A percentile compares a stretch with the other conserved stretches of the same genome.
phyloP scores from a whole-genome alignment of 108 stramenopile genomes.

The Cyclotella kingstonii region DNA sequence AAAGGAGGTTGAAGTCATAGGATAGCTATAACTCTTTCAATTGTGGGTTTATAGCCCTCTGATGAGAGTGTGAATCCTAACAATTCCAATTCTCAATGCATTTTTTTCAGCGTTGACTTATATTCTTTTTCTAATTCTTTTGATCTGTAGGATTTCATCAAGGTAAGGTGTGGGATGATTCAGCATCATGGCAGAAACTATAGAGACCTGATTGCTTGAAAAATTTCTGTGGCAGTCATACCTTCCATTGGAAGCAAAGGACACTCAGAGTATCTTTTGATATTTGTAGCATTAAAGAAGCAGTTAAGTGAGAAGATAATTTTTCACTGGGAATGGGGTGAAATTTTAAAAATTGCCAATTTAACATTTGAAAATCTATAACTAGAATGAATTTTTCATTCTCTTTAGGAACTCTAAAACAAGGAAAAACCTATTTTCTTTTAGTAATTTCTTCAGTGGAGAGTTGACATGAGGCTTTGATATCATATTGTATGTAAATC shows the following conservation, averaged over 20 bases:
- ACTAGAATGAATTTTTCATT: constrained; percentile 7
- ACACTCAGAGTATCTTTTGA: too few relatives aligned
- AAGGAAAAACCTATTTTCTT: constrained; percentile 8
- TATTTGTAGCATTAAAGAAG: not conserved
- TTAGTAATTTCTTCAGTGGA: constrained; percentile 1
- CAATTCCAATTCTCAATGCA: not conserved
- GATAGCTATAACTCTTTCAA: not conserved
- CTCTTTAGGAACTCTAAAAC: constrained; percentile 12
- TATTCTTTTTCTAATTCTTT: not conserved
- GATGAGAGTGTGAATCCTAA: not conserved
- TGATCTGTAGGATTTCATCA: constrained; percentile 12
- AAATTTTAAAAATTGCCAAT: not conserved
- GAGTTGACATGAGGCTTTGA: constrained; percentile 1
- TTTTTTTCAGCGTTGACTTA: not conserved
- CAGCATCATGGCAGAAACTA: not conserved
- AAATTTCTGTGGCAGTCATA: constrained; percentile 3
- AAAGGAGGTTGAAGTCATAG: not conserved
- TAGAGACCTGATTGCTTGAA: constrained; percentile 5
- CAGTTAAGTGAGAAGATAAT: not conserved
- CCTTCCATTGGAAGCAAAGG: not conserved
- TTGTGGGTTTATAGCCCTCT: not conserved
- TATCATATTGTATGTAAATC: not conserved
- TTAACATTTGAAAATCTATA: constrained; percentile 4
- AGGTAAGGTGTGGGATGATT: constrained; percentile 3
- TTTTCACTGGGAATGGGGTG: not conserved